Conservation (phyloP, 2,329 filamentous ascomycete species). For the Dryadomyces quercivorus region DNA sequence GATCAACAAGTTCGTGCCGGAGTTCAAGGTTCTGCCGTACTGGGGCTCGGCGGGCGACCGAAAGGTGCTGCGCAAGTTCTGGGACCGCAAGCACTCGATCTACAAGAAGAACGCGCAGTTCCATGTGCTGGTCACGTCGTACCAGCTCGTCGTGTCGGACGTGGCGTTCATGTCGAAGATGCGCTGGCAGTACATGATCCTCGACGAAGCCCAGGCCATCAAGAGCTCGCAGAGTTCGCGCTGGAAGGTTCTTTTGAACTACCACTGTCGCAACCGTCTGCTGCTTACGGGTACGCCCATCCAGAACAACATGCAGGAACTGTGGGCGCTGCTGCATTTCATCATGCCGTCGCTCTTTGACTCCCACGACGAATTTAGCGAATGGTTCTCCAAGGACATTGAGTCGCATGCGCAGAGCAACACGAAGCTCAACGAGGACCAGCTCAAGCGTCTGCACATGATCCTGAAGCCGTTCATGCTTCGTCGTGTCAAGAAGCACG, state of each 20-base stretch:
- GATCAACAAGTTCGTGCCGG: slow-evolving; percentile 86
- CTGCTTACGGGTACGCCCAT: slow-evolving; percentile 94
- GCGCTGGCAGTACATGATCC: slow-evolving; percentile 99
- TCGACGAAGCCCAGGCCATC: slow-evolving; percentile 97
- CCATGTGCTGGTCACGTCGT: slow-evolving; percentile 92
- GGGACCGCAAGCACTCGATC: slow-evolving; percentile 94
- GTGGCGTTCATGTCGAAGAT: slow-evolving; percentile 98
- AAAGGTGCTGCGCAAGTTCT: slow-evolving; percentile 95
- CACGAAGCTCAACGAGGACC: slow-evolving; percentile 98
- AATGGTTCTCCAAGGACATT: slow-evolving; percentile 93
- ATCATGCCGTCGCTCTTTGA: slow-evolving; percentile 99
- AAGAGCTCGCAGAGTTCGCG: slow-evolving; percentile 93
- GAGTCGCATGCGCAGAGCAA: slow-evolving; percentile 98
- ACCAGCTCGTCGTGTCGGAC: slow-evolving; percentile 92
- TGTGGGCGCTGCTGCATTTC: slow-evolving; percentile 96
- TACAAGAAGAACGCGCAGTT: slow-evolving; percentile 90
- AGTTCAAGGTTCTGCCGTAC: slow-evolving; percentile 91
- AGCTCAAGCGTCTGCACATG: slow-evolving; percentile 94
- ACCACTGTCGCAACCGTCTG: slow-evolving; percentile 90
- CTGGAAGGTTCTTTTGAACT: slow-evolving; percentile 90
- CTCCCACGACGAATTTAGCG: slow-evolving; percentile 83
- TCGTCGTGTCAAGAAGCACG: slow-evolving; percentile 98
- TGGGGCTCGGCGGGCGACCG: slow-evolving; percentile 92
- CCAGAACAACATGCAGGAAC: slow-evolving; percentile 99
- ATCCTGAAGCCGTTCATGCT: slow-evolving; percentile 99